Evolutionary conservation across 208 protist species (phyloP).

Genomic region (Hexamita inflata): DNA sequence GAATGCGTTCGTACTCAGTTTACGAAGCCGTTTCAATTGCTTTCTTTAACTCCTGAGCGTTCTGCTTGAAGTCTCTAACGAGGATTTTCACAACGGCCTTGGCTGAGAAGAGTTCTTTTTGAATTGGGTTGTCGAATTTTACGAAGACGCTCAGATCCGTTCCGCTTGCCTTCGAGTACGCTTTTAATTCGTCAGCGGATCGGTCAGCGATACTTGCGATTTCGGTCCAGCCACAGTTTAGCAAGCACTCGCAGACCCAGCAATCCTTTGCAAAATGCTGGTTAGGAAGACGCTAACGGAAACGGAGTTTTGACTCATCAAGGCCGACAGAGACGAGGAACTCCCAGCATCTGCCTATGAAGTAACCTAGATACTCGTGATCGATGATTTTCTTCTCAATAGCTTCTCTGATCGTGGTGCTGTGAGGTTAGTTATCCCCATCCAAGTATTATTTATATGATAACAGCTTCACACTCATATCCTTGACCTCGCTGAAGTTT

Average conservation of each 20-base stretch:
- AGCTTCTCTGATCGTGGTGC: slow-evolving; percentile 59
- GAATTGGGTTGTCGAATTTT: slow-evolving; percentile 15
- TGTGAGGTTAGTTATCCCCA: slow-evolving; percentile 54
- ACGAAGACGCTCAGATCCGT: slow-evolving; percentile 17
- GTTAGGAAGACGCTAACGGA: slow-evolving; percentile 73
- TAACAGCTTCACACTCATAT: slow-evolving; percentile 57
- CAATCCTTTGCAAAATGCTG: slow-evolving; percentile 99
- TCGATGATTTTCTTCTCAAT: neutral
- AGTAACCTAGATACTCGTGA: slow-evolving; percentile 13
- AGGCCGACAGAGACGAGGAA: slow-evolving; percentile 79
- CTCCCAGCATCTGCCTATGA: slow-evolving; percentile 48
- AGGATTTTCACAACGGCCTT: slow-evolving; percentile 21
- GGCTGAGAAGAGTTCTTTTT: neutral
- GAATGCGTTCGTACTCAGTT: neutral
- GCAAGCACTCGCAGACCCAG: slow-evolving; percentile 92
- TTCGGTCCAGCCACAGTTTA: slow-evolving; percentile 93
- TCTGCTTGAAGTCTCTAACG: neutral
- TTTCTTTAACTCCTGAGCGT: slow-evolving; percentile 13
- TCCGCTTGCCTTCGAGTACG: slow-evolving; percentile 62
- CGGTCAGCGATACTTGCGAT: slow-evolving; percentile 93
- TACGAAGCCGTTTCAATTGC: slow-evolving; percentile 24
- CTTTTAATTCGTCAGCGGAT: slow-evolving; percentile 80
- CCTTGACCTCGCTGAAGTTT: slow-evolving; percentile 11
- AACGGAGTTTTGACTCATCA: slow-evolving; percentile 66
- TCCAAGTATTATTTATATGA: slow-evolving; percentile 58